Conservation (phyloP, 139 green algal species). For the Diplosphaera chodatii region DNA sequence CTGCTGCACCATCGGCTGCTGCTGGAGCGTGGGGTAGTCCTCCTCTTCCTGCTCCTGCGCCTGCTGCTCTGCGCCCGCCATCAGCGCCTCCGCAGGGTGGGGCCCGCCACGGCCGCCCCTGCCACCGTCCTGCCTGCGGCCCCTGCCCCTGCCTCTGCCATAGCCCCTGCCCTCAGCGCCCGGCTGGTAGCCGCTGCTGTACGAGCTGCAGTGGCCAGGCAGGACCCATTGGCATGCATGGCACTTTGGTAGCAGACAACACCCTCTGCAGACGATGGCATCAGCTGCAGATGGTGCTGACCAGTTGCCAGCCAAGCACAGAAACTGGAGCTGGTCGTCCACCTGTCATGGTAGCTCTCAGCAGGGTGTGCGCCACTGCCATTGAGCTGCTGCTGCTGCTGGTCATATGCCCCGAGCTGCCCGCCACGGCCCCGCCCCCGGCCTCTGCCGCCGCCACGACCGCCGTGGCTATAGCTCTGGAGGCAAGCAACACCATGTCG, state of each 20-base stretch:
- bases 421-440: neutral
- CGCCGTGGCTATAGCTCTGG: slow-evolving; percentile 10
- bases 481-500: neutral
- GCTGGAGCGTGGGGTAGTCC: too few relatives aligned
- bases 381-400: slow-evolving; percentile 14
- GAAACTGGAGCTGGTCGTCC: too few relatives aligned
- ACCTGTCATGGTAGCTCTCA: neutral
- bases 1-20: neutral
- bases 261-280: too few relatives aligned
- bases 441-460: neutral
- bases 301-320: too few relatives aligned
- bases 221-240: too few relatives aligned
- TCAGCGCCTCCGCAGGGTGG: neutral
- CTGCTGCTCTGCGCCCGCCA: neutral
- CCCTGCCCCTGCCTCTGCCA: neutral
- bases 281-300: too few relatives aligned
- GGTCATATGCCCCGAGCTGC: neutral
- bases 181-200: too few relatives aligned
- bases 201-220: too few relatives aligned
- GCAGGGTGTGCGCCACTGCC: neutral
- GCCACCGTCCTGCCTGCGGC: neutral
- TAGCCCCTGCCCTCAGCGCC: neutral
- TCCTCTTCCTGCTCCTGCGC: too few relatives aligned
- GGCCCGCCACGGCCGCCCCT: neutral
- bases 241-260: too few relatives aligned